A percentile compares a stretch with the other conserved stretches of the same genome.
These are phyloP conservation scores for Rhamnella rubrinervis DNA, from an alignment of 331 rosid species.

Conservation along the genomic window DNA sequence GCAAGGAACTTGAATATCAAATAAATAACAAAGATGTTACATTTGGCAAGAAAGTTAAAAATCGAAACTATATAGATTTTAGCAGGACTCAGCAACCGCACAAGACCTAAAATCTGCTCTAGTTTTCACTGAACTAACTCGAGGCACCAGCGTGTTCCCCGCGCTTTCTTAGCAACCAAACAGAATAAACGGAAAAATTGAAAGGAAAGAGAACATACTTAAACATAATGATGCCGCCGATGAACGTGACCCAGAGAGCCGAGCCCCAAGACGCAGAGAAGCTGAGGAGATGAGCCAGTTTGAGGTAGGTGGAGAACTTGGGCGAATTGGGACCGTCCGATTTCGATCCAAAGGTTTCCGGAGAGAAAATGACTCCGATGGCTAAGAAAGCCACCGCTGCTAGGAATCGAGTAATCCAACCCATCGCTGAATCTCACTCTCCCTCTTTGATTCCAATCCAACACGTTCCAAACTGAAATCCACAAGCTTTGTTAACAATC, in stretches of 20 bases:
- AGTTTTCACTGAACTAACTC: neutral
- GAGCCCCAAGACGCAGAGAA: slow-evolving; percentile 94
- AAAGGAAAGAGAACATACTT: slow-evolving; percentile 43
- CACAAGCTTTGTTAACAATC: no score
- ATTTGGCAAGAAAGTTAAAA: no score
- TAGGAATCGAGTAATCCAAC: slow-evolving; percentile 71
- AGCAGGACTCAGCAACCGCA: no score
- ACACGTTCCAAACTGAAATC: no score
- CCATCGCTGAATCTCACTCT: slow-evolving; percentile 46
- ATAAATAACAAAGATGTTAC: neutral
- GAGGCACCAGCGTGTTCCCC: no score
- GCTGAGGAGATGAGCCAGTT: slow-evolving; percentile 80
- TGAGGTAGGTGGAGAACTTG: slow-evolving; percentile 59
- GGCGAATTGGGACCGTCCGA: slow-evolving; percentile 45
- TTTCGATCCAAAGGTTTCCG: slow-evolving; percentile 80
- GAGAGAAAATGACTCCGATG: slow-evolving; percentile 85
- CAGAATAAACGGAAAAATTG: neutral
- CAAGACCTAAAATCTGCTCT: no score
- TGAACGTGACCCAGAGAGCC: slow-evolving; percentile 94
- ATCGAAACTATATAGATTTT: no score
- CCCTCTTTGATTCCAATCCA: neutral
- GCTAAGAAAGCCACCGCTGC: slow-evolving; percentile 81
- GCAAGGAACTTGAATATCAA: neutral
- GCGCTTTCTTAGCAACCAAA: slow-evolving; percentile 4
- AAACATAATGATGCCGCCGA: slow-evolving; percentile 98